Percentiles rank a stretch among this genome's conserved stretches.
phyloP scores from a whole-genome alignment of 805 yeast genomes.

The Jamesozyma hellenica region DNA sequence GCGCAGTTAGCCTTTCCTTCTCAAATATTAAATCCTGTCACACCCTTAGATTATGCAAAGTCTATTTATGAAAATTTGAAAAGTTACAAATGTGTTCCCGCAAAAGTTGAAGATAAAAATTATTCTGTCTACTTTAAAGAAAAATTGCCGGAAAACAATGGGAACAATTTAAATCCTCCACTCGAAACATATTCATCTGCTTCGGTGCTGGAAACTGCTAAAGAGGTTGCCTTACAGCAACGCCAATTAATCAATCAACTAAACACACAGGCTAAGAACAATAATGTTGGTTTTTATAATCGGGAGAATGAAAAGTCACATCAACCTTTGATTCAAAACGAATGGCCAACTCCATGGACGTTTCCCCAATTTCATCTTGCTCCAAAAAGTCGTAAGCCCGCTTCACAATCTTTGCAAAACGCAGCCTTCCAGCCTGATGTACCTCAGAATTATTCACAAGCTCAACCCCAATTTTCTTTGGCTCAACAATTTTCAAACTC shows the following conservation, averaged over 20 bases:
- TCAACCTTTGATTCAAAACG: constrained; percentile 4
- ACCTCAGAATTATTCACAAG: neutral
- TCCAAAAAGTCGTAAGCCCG: neutral
- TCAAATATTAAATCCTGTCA: constrained; percentile 9
- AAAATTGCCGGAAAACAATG: neutral
- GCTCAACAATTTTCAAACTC: too few relatives aligned
- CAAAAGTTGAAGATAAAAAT: constrained; percentile 14
- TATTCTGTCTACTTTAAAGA: constrained; percentile 1
- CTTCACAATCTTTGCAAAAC: neutral
- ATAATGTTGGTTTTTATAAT: neutral
- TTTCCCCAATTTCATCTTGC: neutral
- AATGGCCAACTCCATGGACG: neutral
- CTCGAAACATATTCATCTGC: neutral
- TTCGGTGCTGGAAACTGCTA: constrained; percentile 2
- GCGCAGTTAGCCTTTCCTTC: neutral
- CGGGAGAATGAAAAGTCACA: constrained; percentile 2
- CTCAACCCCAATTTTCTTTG: neutral
- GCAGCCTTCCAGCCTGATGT: neutral
- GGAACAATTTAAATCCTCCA: neutral
- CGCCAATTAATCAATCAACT: constrained; percentile 18
- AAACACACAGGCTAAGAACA: constrained; percentile 3
- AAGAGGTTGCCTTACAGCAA: constrained; percentile 14
- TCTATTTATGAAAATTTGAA: constrained; percentile 23
- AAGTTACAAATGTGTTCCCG: constrained; percentile 24
- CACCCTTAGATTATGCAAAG: constrained; percentile 25